Base-by-base conservation (phyloP, 441 rosid species). In the Hypseocharis bilobata region DNA sequence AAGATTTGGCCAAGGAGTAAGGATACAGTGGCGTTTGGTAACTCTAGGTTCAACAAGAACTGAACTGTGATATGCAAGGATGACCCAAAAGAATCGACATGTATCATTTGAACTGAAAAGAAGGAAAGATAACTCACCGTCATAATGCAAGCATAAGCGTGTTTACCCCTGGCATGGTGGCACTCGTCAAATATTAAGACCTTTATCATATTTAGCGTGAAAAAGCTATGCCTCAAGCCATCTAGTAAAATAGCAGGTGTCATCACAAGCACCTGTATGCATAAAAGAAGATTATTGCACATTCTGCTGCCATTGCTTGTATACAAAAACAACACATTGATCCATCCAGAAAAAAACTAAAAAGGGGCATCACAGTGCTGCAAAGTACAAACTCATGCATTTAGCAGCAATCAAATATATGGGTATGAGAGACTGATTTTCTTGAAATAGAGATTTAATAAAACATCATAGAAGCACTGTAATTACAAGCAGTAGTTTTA, bases 161-260 rank as follows among this genome's bases (percentile, higher is more conserved):
- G 76, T 13, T 76, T 79, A 61, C 96, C 93, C 62, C 82, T 34
- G 22, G 96, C 80, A 72, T 91, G 93, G 79, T 93, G 99, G 65
- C 99, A 93, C 71, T 93, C 97, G 82, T 93, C 99, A 64, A 93
- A n/a, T 60, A 93, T 75, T 68, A 93, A 72, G 78, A 93, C 80
- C 83, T 86, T 87, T 65, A 93, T 86, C 80, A 73, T 71, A 62
- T 78, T 78, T 27, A 89, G 70, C 3, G 63, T 79, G 70, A 93
- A 76, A 74, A 82, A 80, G 76, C 85, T 70, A 65, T 75, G 96
- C 75, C 96, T 87, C 81, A 93, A 80, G 61, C 89, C 81, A 72
- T 45, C 11, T 2, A 93, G 94, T 74, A 93, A 78, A 76, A 93
- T 87, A 22, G 81, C 88, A 20, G 92, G 99, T 11, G 99, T 93